Conservation (phyloP, 2,329 filamentous ascomycete species). For the Celoporthe dispersa region DNA sequence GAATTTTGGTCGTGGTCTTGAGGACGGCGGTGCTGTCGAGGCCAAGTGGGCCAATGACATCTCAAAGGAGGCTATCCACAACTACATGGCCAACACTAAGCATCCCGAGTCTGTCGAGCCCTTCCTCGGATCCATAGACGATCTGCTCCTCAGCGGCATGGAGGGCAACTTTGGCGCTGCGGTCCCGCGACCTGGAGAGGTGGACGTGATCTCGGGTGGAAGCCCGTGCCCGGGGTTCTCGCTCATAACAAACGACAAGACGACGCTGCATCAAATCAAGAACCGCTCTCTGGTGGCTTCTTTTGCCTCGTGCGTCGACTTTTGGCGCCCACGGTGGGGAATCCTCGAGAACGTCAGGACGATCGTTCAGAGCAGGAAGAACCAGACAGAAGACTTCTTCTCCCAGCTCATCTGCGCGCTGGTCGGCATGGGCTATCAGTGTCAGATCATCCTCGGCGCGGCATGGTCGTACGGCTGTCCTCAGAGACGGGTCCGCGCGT, state of each 20-base stretch:
- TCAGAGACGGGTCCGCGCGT: conserved; percentile 69
- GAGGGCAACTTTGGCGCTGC: conserved; percentile 49
- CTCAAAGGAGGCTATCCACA: conserved; percentile 66
- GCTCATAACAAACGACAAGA: conserved; percentile 60
- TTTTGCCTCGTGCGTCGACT: conserved; percentile 74
- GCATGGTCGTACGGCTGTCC: conserved; percentile 70
- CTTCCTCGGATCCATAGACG: conserved; percentile 75
- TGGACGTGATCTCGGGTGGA: conserved; percentile 73
- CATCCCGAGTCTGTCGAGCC: conserved; percentile 49
- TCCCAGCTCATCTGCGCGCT: conserved; percentile 74
- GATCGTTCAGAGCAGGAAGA: conserved; percentile 57
- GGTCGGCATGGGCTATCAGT: conserved; percentile 78
- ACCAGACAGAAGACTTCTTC: conserved; percentile 64
- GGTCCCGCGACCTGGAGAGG: conserved; percentile 63
- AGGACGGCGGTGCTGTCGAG: conserved; percentile 69
- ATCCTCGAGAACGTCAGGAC: conserved; percentile 76
- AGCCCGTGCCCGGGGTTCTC: conserved; percentile 83
- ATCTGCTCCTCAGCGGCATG: conserved; percentile 63
- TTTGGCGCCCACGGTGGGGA: conserved; percentile 76
- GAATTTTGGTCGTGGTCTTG: conserved; percentile 75
- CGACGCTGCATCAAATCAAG: conserved; percentile 59
- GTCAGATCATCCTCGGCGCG: conserved; percentile 69
- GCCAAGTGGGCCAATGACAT: conserved; percentile 74
- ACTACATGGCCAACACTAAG: conserved; percentile 70
- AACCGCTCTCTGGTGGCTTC: conserved; percentile 81